Conservation (phyloP, 2,329 filamentous ascomycete genomes). For the Talaromyces islandicus region DNA sequence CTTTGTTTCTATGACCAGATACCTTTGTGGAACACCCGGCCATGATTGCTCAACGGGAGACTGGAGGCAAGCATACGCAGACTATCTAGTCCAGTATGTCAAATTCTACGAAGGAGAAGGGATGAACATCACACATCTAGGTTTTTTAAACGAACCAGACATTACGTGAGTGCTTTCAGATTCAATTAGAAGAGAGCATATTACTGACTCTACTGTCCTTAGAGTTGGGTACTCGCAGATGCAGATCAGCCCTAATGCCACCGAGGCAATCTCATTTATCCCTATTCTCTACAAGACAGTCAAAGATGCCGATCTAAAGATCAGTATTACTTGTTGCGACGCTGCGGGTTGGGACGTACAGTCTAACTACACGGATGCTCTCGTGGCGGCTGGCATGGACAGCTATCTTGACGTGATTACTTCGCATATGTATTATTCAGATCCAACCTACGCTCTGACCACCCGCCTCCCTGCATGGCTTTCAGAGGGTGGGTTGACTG, state of each 20-base stretch:
- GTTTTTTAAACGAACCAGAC: slow-evolving; percentile 46
- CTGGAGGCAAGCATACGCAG: slow-evolving; percentile 46
- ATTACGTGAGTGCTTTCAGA: slow-evolving; percentile 12
- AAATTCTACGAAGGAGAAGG: slow-evolving; percentile 41
- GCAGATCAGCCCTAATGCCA: neutral
- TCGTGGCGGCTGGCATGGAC: neutral
- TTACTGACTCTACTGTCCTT: neutral
- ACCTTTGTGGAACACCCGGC: slow-evolving; percentile 36
- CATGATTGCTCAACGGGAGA: slow-evolving; percentile 33
- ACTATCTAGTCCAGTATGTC: slow-evolving; percentile 45
- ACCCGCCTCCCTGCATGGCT: slow-evolving; percentile 1
- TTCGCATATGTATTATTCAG: slow-evolving; percentile 5
- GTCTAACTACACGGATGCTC: neutral
- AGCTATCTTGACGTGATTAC: slow-evolving; percentile 3
- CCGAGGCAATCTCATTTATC: slow-evolving; percentile 5
- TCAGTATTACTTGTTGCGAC: slow-evolving; percentile 1
- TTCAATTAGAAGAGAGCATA: neutral
- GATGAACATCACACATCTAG: slow-evolving; percentile 42
- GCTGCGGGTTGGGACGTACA: neutral
- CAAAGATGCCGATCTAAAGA: neutral
- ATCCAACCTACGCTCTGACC: neutral
- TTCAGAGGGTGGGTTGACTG: slow-evolving; percentile 1
- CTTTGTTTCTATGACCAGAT: slow-evolving; percentile 1
- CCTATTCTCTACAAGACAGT: neutral
- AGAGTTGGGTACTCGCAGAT: neutral